phyloP scores from a whole-genome alignment of 306 rosid genomes.

The Betula pendula region DNA sequence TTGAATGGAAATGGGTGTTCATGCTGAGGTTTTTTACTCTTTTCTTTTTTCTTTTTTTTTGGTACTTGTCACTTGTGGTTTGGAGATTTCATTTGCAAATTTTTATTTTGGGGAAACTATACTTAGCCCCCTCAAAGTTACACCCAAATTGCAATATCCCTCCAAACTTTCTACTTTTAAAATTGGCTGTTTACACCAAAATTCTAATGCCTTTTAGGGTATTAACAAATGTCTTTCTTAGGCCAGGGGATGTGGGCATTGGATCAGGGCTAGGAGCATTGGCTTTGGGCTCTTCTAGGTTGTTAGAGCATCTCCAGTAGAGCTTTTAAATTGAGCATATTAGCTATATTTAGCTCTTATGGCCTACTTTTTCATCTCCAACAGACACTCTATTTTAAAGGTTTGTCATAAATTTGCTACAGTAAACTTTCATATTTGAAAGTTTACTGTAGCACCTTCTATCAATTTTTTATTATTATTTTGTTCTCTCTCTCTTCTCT shows the following conservation, averaged over 20 bases:
- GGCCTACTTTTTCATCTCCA: no score
- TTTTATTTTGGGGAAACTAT: not conserved
- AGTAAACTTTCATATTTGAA: no score
- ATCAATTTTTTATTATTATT: no score
- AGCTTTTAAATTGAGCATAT: no score
- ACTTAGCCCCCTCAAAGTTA: no score
- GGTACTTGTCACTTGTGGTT: not conserved
- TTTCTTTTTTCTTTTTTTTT: not conserved
- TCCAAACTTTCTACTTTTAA: not conserved
- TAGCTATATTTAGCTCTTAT: no score
- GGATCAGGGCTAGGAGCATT: not conserved
- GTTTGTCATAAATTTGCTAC: no score
- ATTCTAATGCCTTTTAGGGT: not conserved
- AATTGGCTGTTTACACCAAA: not conserved
- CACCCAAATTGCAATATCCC: no score
- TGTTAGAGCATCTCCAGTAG: no score
- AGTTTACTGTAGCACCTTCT: no score
- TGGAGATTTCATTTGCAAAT: not conserved
- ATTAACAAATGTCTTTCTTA: not conserved
- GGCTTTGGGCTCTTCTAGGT: not conserved
- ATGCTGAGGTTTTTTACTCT: not conserved
- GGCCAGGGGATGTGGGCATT: not conserved
- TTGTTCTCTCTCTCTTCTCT: no score
- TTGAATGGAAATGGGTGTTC: not conserved
- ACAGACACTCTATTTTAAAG: no score